These are phyloP conservation scores for Silene uniflora DNA, from an alignment of 148 eudicot species.

Conservation along the genomic window DNA sequence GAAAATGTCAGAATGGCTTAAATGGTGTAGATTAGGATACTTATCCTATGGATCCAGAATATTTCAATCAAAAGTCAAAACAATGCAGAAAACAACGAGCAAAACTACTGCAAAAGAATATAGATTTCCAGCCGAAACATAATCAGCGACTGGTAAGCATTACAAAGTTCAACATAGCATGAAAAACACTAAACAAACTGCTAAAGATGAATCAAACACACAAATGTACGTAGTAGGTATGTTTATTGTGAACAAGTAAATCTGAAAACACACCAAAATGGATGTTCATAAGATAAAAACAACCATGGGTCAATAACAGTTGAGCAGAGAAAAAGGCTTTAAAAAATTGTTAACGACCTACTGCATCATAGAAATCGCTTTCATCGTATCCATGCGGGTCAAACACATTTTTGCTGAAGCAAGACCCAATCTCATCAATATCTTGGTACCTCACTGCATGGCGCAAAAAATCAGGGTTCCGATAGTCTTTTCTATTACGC, in stretches of 20 bases:
- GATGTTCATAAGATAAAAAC: background rate
- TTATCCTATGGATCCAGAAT: too few species aligned
- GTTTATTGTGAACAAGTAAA: background rate
- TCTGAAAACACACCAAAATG: background rate
- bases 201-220: background rate
- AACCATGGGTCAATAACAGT: background rate
- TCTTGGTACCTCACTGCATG: constrained; percentile 97
- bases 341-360: constrained; percentile 44
- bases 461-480: constrained; percentile 93
- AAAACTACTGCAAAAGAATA: background rate
- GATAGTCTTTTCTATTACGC: constrained; percentile 87
- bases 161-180: background rate
- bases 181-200: background rate
- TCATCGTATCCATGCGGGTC: constrained; percentile 93
- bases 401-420: constrained; percentile 91
- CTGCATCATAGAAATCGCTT: constrained; percentile 79
- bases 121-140: background rate
- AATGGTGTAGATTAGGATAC: background rate
- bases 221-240: background rate
- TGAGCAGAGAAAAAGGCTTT: background rate
- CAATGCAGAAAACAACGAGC: background rate
- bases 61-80: background rate
- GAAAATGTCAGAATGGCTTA: too few species aligned
- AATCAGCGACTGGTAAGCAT: background rate
- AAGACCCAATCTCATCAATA: constrained; percentile 92